Percentiles rank a stretch among this genome's conserved stretches.
Evolutionary conservation across 345 rosid species (phyloP).

Genomic region (Draba incana): DNA sequence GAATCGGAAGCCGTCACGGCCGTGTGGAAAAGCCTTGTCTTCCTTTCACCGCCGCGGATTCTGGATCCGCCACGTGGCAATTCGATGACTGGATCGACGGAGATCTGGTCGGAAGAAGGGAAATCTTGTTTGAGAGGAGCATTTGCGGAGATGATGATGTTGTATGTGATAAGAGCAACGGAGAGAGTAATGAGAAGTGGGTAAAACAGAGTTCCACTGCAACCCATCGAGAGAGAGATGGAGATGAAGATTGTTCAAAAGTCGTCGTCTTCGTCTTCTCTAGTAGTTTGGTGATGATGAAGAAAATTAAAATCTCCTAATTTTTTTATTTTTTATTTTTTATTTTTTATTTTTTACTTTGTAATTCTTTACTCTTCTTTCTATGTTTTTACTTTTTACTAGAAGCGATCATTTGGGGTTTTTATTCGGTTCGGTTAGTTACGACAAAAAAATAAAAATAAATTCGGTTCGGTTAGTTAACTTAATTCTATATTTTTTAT

Average conservation of each 20-base stretch:
- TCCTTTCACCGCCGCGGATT: constrained; percentile 10
- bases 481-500: too few relatives aligned
- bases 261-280: constrained; percentile 29
- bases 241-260: constrained; percentile 30
- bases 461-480: too few relatives aligned
- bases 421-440: too few relatives aligned
- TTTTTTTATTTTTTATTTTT: not conserved
- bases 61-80: constrained; percentile 68
- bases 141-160: constrained; percentile 91
- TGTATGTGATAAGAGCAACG: constrained; percentile 90
- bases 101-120: constrained; percentile 44
- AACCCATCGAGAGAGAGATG: constrained; percentile 59
- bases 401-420: too few relatives aligned
- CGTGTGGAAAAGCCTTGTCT: constrained; percentile 80
- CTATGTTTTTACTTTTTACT: too few relatives aligned
- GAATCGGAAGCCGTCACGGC: constrained; percentile 97
- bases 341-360: not conserved
- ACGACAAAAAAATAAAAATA: too few relatives aligned
- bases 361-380: not conserved
- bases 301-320: not conserved
- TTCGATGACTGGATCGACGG: constrained; percentile 71
- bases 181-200: constrained; percentile 68
- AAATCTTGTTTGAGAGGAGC: constrained; percentile 86
- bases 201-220: constrained; percentile 69
- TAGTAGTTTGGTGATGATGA: constrained; percentile 12